Evolutionary conservation across 2,329 filamentous ascomycete genomes (phyloP).

Genomic region (Ceratocystis eucalypticola): DNA sequence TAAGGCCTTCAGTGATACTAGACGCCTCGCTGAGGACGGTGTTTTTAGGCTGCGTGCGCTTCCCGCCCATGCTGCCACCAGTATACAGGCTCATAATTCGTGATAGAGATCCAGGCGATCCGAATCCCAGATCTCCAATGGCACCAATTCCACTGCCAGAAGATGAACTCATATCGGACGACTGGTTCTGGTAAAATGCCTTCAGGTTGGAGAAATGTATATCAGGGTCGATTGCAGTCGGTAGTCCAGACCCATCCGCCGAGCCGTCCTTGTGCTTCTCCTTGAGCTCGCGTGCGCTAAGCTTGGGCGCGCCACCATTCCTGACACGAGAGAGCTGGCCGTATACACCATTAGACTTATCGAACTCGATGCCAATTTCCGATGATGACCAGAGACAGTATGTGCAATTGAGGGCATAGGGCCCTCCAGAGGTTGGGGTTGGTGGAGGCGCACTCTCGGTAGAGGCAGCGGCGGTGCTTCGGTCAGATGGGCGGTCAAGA

Average conservation of each 20-base stretch:
- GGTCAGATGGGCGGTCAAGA: slow-evolving; percentile 44
- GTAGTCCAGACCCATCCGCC: slow-evolving; percentile 25
- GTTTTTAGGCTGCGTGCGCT: slow-evolving; percentile 53
- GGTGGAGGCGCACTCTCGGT: slow-evolving; percentile 29
- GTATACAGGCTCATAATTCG: slow-evolving; percentile 90
- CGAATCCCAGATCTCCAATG: slow-evolving; percentile 43
- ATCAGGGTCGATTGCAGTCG: slow-evolving; percentile 44
- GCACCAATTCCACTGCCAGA: slow-evolving; percentile 24
- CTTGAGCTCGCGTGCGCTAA: slow-evolving; percentile 39
- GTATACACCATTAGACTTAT: slow-evolving; percentile 75
- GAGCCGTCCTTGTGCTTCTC: slow-evolving; percentile 38
- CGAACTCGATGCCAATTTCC: slow-evolving; percentile 82
- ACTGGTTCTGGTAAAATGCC: slow-evolving; percentile 68
- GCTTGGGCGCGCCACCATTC: slow-evolving; percentile 41
- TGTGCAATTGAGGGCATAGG: slow-evolving; percentile 70
- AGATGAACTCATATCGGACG: slow-evolving; percentile 47
- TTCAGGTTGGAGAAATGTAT: slow-evolving; percentile 62
- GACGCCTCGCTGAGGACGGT: slow-evolving; percentile 71
- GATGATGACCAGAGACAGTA: slow-evolving; percentile 89
- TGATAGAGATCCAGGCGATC: slow-evolving; percentile 67
- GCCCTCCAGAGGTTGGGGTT: slow-evolving; percentile 29
- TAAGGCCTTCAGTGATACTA: slow-evolving; percentile 56
- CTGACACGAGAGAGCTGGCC: slow-evolving; percentile 62
- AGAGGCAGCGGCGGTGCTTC: slow-evolving; percentile 33
- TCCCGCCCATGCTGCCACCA: slow-evolving; percentile 44